phyloP scores from a whole-genome alignment of 352 stramenopile species.

The Globisporangium rhizosaccharum region DNA sequence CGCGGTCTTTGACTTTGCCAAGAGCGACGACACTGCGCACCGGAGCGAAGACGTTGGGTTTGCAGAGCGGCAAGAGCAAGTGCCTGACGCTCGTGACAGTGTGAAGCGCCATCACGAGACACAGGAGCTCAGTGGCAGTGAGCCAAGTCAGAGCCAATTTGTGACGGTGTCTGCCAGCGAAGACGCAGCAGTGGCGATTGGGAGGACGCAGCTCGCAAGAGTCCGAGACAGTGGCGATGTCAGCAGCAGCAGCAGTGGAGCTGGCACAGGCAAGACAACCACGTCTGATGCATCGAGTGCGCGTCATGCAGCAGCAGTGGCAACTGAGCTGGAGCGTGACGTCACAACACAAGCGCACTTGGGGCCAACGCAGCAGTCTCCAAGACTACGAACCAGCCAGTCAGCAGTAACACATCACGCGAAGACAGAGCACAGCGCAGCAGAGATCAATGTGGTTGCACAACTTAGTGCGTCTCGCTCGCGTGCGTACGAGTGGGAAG shows the following conservation, averaged over 20 bases:
- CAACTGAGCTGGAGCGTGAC: no score
- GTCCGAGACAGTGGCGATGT: not conserved
- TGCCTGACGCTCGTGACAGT: no score
- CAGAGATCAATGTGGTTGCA: no score
- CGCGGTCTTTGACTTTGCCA: constrained; percentile 30
- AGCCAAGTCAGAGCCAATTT: not conserved
- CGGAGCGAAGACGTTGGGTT: constrained; percentile 11
- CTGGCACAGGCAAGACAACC: not conserved
- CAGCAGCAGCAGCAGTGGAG: not conserved
- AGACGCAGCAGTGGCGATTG: no score
- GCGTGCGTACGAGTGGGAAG: constrained; percentile 6
- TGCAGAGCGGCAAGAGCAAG: not conserved
- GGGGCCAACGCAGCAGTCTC: not conserved
- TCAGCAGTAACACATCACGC: not conserved
- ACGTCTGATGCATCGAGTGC: no score
- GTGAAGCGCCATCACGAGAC: no score
- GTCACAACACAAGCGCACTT: not conserved
- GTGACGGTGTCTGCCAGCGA: no score
- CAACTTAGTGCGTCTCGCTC: not conserved
- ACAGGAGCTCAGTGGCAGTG: not conserved
- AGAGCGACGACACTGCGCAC: not conserved
- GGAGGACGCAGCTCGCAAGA: no score
- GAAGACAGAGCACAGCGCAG: not conserved
- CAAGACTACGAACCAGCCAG: not conserved
- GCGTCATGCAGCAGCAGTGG: no score